Evolutionary conservation across 176 grass and related monocot species (phyloP).

Genomic region (Musa itinerans): DNA sequence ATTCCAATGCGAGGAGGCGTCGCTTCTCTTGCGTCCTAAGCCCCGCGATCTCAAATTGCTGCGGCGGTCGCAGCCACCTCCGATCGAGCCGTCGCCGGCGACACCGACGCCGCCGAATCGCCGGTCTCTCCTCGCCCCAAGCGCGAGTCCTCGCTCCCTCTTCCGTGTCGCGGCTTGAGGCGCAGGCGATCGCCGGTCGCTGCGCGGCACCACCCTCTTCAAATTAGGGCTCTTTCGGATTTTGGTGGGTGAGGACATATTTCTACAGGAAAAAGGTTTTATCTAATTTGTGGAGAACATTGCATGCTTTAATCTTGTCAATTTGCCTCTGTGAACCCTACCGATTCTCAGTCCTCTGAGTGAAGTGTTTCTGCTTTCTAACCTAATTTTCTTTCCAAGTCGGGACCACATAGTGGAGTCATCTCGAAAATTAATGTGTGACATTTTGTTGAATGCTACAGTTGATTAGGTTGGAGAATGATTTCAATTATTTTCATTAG

Average conservation of each 20-base stretch:
- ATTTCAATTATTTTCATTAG: background rate
- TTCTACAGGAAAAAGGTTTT: no score
- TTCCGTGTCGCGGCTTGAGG: background rate
- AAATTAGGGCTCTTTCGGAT: background rate
- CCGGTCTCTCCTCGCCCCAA: background rate
- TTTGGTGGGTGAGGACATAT: background rate
- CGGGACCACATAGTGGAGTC: background rate
- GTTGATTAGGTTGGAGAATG: background rate
- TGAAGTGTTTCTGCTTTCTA: no score
- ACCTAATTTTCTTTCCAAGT: background rate
- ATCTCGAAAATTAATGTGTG: background rate
- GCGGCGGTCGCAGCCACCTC: slow-evolving; percentile 6
- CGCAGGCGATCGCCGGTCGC: slow-evolving; percentile 2
- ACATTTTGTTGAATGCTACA: background rate
- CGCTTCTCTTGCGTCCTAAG: background rate
- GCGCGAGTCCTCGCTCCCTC: background rate
- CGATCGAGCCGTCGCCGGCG: background rate
- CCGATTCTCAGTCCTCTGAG: background rate
- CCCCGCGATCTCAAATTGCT: background rate
- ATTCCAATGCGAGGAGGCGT: slow-evolving; percentile 7
- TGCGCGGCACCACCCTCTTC: background rate
- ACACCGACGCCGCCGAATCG: background rate
- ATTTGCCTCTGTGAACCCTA: background rate
- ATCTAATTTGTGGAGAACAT: background rate
- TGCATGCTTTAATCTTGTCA: background rate